Conservation (phyloP, 495 filamentous ascomycete species). For the Aspergillus diversus region DNA sequence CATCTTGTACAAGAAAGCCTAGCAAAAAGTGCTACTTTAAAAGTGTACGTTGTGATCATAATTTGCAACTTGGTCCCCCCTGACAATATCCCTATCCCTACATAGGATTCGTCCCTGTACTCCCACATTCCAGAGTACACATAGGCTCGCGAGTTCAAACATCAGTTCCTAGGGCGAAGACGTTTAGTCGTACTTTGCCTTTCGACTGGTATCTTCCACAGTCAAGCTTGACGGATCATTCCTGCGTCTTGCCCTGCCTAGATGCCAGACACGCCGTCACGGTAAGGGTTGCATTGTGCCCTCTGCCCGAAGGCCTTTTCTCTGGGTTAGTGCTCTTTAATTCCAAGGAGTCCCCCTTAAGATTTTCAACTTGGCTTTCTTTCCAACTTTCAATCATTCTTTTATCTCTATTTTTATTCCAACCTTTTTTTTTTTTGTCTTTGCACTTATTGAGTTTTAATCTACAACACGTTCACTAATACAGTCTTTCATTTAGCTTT, state of each 20-base stretch:
- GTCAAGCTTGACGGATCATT: constrained; percentile 49
- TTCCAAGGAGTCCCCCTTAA: constrained; percentile 32
- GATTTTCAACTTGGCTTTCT: constrained; percentile 15
- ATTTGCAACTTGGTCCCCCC: constrained; percentile 37
- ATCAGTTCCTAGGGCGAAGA: constrained; percentile 61
- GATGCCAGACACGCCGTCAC: constrained; percentile 62
- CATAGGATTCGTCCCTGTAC: constrained; percentile 51
- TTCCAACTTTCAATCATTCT: constrained; percentile 13
- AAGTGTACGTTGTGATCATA: constrained; percentile 43
- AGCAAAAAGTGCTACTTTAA: constrained; percentile 35
- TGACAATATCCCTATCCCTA: constrained; percentile 50
- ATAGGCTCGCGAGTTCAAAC: constrained; percentile 32
- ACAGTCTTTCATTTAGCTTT: constrained; percentile 51
- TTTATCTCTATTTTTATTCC: constrained; percentile 20
- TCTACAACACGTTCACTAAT: constrained; percentile 38
- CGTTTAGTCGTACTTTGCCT: constrained; percentile 74
- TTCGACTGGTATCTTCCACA: constrained; percentile 47
- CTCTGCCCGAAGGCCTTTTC: constrained; percentile 51
- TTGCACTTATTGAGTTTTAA: constrained; percentile 26
- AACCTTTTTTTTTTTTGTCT: constrained; percentile 13
- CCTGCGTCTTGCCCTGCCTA: constrained; percentile 56
- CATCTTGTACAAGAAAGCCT: constrained; percentile 25
- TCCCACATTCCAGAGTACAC: constrained; percentile 60
- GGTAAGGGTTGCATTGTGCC: constrained; percentile 65
- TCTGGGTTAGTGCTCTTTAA: constrained; percentile 52